phyloP scores from a whole-genome alignment of 1,284 basidiomycete species.

The Cryptococcus sp. region DNA sequence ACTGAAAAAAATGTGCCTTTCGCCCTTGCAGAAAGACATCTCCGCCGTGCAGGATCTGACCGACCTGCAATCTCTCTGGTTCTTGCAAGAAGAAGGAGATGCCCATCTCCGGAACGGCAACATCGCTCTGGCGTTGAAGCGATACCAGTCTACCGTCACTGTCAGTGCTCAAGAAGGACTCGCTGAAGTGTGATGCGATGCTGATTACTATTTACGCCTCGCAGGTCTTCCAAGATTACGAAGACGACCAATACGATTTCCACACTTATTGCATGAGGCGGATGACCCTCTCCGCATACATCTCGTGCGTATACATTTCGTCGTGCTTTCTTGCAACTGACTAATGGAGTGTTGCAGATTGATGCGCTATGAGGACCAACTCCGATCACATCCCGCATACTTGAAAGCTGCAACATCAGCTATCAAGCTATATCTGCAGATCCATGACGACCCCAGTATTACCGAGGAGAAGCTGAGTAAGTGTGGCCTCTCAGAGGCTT shows the following conservation, averaged over 20 bases:
- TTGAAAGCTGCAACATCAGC: slow-evolving; percentile 72
- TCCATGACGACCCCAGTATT: slow-evolving; percentile 75
- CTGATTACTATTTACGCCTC: background rate
- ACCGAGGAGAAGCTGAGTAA: slow-evolving; percentile 43
- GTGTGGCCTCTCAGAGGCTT: background rate
- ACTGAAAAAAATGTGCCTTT: background rate
- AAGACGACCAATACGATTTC: slow-evolving; percentile 98
- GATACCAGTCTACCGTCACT: slow-evolving; percentile 75
- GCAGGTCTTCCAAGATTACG: slow-evolving; percentile 80
- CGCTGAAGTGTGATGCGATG: background rate
- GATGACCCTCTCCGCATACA: slow-evolving; percentile 82
- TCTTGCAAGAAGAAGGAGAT: slow-evolving; percentile 80
- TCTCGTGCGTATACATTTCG: slow-evolving; percentile 61
- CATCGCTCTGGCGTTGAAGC: slow-evolving; percentile 82
- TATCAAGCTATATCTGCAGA: slow-evolving; percentile 71
- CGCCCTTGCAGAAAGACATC: slow-evolving; percentile 69
- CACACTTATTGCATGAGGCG: slow-evolving; percentile 92
- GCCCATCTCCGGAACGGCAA: slow-evolving; percentile 68
- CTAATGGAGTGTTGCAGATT: slow-evolving; percentile 58
- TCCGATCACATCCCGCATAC: slow-evolving; percentile 76
- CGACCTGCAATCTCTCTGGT: slow-evolving; percentile 95
- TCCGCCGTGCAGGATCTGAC: slow-evolving; percentile 79
- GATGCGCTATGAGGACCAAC: slow-evolving; percentile 77
- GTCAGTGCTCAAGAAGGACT: slow-evolving; percentile 52
- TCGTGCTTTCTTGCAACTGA: slow-evolving; percentile 5